These are phyloP conservation scores for Cyphellophora europaea DNA, from an alignment of 2,329 filamentous ascomycete species.

Conservation along the genomic window DNA sequence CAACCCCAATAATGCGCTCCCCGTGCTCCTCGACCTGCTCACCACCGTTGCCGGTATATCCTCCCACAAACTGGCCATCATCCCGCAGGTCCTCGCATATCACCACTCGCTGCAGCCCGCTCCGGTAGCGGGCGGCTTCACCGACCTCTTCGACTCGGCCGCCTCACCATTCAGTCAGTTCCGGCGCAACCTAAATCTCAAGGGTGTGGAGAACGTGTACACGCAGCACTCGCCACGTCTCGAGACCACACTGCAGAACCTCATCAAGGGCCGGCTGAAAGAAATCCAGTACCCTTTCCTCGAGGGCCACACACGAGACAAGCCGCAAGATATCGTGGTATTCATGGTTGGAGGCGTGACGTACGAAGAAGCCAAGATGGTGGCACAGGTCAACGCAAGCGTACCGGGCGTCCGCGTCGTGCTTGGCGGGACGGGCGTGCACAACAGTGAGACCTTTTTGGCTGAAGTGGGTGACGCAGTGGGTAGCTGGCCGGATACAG, in stretches of 20 bases:
- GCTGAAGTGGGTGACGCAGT: constrained; percentile 89
- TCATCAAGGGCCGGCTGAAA: constrained; percentile 82
- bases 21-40: constrained; percentile 79
- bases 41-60: constrained; percentile 74
- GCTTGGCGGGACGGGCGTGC: constrained; percentile 75
- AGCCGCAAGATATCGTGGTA: constrained; percentile 90
- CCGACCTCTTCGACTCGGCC: constrained; percentile 83
- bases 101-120: constrained; percentile 77
- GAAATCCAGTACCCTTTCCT: constrained; percentile 90
- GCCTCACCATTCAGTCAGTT: constrained; percentile 81
- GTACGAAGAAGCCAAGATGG: constrained; percentile 93
- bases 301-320: constrained; percentile 81
- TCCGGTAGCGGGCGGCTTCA: constrained; percentile 66
- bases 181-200: constrained; percentile 61
- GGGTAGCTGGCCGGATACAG: constrained; percentile 69
- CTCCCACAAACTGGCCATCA: constrained; percentile 63
- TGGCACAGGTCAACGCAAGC: constrained; percentile 88
- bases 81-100: constrained; percentile 74
- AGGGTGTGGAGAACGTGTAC: constrained; percentile 97
- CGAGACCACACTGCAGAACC: constrained; percentile 77
- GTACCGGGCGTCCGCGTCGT: constrained; percentile 84
- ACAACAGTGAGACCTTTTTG: constrained; percentile 80
- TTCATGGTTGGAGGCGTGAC: constrained; percentile 92
- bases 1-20: constrained; percentile 70
- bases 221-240: constrained; percentile 90